These are phyloP conservation scores for Penicillium sp. DNA, from an alignment of 2,329 filamentous ascomycete species.

Conservation along the genomic window DNA sequence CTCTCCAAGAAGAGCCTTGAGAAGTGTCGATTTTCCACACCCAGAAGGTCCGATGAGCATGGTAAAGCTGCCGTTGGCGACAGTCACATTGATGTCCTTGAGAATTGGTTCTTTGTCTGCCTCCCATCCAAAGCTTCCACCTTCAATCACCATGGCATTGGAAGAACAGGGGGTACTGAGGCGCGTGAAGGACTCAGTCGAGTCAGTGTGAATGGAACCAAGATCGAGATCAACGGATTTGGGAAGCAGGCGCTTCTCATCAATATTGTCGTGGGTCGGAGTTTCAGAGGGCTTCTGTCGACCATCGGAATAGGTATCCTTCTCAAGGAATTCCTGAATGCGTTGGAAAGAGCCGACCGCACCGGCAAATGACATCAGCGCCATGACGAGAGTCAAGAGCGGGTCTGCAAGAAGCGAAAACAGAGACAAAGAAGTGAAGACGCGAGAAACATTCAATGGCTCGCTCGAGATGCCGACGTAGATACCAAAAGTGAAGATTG, in stretches of 20 bases:
- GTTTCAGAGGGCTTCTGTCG: slow-evolving; percentile 14
- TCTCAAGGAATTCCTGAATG: slow-evolving; percentile 49
- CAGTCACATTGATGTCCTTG: slow-evolving; percentile 42
- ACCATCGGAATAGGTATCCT: slow-evolving; percentile 31
- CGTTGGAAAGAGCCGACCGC: slow-evolving; percentile 49
- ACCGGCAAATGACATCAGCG: slow-evolving; percentile 46
- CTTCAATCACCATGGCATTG: slow-evolving; percentile 44
- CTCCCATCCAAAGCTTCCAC: slow-evolving; percentile 52
- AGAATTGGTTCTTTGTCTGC: slow-evolving; percentile 43
- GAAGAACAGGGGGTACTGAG: slow-evolving; percentile 11
- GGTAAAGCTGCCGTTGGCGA: slow-evolving; percentile 48
- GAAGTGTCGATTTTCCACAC: slow-evolving; percentile 55
- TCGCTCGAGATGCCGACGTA: slow-evolving; percentile 45
- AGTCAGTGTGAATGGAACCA: slow-evolving; percentile 24
- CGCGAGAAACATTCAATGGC: slow-evolving; percentile 43
- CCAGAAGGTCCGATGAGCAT: slow-evolving; percentile 55
- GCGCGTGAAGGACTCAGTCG: slow-evolving; percentile 24
- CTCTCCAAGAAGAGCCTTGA: slow-evolving; percentile 50
- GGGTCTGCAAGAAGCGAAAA: slow-evolving; percentile 51
- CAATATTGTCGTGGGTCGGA: slow-evolving; percentile 18
- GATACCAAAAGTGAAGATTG: slow-evolving; percentile 49
- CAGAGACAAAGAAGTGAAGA: slow-evolving; percentile 51
- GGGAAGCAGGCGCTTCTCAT: slow-evolving; percentile 21
- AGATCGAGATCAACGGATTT: slow-evolving; percentile 26
- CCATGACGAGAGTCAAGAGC: slow-evolving; percentile 48